Base-by-base conservation (phyloP, 2,329 filamentous ascomycete species). In the Sporothrix inflata region DNA sequence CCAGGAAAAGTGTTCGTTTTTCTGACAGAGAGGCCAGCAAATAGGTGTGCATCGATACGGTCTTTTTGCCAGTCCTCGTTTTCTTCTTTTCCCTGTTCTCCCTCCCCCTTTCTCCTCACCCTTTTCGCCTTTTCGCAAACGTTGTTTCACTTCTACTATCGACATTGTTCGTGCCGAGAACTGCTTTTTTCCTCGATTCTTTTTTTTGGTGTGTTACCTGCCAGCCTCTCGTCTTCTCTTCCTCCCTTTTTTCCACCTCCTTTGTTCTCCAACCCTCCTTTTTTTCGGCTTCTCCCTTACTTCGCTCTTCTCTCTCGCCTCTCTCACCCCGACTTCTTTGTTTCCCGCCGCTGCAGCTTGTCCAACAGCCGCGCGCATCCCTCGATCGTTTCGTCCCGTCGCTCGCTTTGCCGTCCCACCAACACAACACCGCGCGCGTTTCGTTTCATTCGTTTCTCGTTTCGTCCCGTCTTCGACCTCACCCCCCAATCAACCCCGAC, bases 131-230 rank as follows among this genome's bases (percentile, higher is more conserved):
- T 65, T 24, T 12, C 14, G 0, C 5, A 55, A 7, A 21, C 57
- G 19, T 7, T 12, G 19, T 21, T 45, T 45, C 12, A 38, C 60
- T n/a, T 63, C 57, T 11, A 16, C 27, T 61, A 21, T 65, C 60
- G 38, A 65, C 38, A 63, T 45, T 65, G 60, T 45, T 65, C 38
- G 38, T 65, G 57, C 60, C 60, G 60, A 57, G 53, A 30, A 34
- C 12, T 27, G 38, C 21, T 40, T 4, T 11, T 27, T 5, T 61
- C 24, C 16, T 7, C 30, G 8, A 11, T 30, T 27, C n/a, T 24
- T 40, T 24, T 55, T 51, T 27, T 65, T n/a, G 21, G 21, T 11
- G 12, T 14, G 11, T 45, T 45, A 34, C 55, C 38, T 40, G 55
- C 60, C 60, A 42, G n/a, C n/a, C 21, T 63, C 55, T 24, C 19